Base-by-base conservation (phyloP, 768 basidiomycete genomes). In the Phlebiopsis flavidoalba region DNA sequence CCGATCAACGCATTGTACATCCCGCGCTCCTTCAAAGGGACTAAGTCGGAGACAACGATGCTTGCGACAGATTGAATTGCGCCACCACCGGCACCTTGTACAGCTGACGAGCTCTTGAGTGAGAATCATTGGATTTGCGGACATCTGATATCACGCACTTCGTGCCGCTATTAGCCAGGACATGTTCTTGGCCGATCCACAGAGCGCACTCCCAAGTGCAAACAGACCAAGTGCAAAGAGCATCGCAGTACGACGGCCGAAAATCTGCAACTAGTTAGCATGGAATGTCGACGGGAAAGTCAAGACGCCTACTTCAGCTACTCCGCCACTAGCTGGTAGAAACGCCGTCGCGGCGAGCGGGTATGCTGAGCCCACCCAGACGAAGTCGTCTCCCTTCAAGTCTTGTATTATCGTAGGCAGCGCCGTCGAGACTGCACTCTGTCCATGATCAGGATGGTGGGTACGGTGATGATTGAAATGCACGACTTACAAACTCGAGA, bases 281-380 rank as follows among this genome's bases (percentile, higher is more conserved):
- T 31, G 6, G 26, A 6, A 6, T 31, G 2, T 6, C 26, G 3
- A 6, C 26, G 6, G 26, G 40, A n/a, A 21, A 24, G 40, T 1
- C 2, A 21, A 1, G 0, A 75, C 8, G 8, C 57, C 3, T 19
- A 63, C 62, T 58, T 71, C 53, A 10, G 71, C 67, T 8, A 71
- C 54, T 19, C 63, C 65, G 11, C 72, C 71, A 51, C 60, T 68
- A 48, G 72, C 63, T 1, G 76, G 76, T 3, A 77, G 65, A 40
- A 76, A 53, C 0, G 74, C 74, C 10, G 75, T 75, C 10, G 68
- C 62, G 1, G 74, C 68, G 12, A 78, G 66, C 1, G 72, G 66
- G 62, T 75, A 78, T 8, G 74, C 68, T 0, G 68, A 63, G 6
- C 65, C 71, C 36, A 76, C 64, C 76, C 76, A 78, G 3, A 68